Percentiles rank a stretch among this genome's conserved stretches.
Evolutionary conservation across 495 filamentous ascomycete species (phyloP).

Genomic region (Penicillium herquei): DNA sequence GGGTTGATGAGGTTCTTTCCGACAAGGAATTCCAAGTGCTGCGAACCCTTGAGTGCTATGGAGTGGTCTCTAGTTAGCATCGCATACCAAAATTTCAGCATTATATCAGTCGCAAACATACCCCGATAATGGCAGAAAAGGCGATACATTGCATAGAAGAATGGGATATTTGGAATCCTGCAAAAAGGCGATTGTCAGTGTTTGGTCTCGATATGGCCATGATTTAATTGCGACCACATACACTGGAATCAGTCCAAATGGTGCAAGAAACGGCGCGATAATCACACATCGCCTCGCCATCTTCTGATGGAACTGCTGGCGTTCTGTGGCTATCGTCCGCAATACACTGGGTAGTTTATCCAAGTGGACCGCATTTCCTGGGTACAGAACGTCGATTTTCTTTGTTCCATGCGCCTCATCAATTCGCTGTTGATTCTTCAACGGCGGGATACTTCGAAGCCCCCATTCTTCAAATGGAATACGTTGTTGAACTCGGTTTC

Average conservation of each 20-base stretch:
- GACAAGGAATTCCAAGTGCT: slow-evolving; percentile 78
- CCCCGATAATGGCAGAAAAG: slow-evolving; percentile 69
- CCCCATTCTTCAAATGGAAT: slow-evolving; percentile 98
- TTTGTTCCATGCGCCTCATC: slow-evolving; percentile 62
- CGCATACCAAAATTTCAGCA: neutral
- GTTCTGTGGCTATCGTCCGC: slow-evolving; percentile 66
- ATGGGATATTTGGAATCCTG: slow-evolving; percentile 92
- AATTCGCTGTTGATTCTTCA: slow-evolving; percentile 62
- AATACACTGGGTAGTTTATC: slow-evolving; percentile 61
- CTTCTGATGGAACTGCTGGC: slow-evolving; percentile 71
- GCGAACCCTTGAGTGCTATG: slow-evolving; percentile 73
- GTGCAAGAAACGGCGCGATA: slow-evolving; percentile 79
- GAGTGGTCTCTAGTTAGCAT: slow-evolving; percentile 9
- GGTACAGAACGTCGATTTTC: slow-evolving; percentile 76
- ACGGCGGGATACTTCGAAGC: slow-evolving; percentile 86
- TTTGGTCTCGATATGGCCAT: slow-evolving; percentile 4
- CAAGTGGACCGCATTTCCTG: slow-evolving; percentile 61
- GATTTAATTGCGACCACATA: slow-evolving; percentile 42
- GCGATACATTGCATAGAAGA: slow-evolving; percentile 91
- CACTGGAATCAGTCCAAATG: slow-evolving; percentile 81
- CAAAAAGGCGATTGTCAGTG: neutral
- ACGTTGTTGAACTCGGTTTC: slow-evolving; percentile 78
- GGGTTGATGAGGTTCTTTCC: slow-evolving; percentile 64
- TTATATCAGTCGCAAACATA: slow-evolving; percentile 21
- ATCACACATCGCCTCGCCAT: slow-evolving; percentile 77